A percentile compares a stretch with the other conserved stretches of the same genome.
Conservation (phyloP, 1,284 basidiomycete species). For the Phaffia rhodozyma region DNA sequence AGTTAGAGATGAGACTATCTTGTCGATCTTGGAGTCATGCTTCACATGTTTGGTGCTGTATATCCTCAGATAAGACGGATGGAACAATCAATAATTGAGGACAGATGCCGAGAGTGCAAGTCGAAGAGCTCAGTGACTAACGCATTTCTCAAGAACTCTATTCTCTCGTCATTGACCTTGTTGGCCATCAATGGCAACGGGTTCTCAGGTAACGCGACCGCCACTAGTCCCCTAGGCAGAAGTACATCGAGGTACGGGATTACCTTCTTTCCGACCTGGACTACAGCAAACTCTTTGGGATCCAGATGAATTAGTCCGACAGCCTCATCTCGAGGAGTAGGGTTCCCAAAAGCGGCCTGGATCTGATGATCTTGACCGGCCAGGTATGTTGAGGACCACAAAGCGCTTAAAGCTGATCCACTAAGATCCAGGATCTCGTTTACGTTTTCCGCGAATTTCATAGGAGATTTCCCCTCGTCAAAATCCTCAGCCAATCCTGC, state of each 20-base stretch:
- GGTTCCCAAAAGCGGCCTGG: background rate
- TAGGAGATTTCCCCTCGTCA: background rate
- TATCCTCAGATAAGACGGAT: too few species aligned
- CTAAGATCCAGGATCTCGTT: background rate
- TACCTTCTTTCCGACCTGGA: background rate
- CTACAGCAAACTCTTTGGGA: background rate
- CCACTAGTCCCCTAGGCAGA: slow-evolving; percentile 30
- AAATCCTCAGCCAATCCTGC: background rate
- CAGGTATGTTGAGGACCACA: background rate
- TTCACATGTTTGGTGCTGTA: slow-evolving; percentile 26
- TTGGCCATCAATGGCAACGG: slow-evolving; percentile 14
- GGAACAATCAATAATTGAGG: background rate
- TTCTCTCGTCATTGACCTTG: slow-evolving; percentile 25
- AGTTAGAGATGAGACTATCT: slow-evolving; percentile 47
- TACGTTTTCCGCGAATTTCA: background rate
- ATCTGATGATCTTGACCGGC: background rate
- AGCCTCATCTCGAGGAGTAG: too few species aligned
- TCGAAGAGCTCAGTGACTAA: background rate
- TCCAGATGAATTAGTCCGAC: too few species aligned
- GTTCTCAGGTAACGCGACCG: slow-evolving; percentile 30
- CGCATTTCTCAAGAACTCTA: slow-evolving; percentile 30
- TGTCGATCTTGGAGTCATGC: slow-evolving; percentile 28
- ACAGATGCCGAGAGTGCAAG: background rate
- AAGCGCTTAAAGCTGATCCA: background rate
- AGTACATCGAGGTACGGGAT: slow-evolving; percentile 31